Evolutionary conservation across 1,284 basidiomycete genomes (phyloP).

Genomic region (Pyrrhoderma noxium): DNA sequence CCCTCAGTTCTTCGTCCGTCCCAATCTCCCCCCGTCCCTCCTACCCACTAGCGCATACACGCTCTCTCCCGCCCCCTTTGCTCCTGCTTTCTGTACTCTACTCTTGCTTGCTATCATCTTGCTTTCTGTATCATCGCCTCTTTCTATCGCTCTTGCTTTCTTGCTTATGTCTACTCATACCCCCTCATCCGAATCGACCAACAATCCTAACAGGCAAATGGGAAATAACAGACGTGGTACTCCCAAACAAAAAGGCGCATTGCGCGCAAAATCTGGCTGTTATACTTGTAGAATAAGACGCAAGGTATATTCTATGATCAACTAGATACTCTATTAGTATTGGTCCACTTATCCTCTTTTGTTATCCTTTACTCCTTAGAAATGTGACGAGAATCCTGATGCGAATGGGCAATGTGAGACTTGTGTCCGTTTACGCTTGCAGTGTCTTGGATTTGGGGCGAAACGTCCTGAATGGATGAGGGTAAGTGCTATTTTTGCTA

Average conservation of each 20-base stretch:
- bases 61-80: not conserved
- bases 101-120: not conserved
- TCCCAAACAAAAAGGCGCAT: conserved; percentile 53
- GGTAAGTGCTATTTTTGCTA: conserved; percentile 34
- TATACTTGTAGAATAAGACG: conserved; percentile 78
- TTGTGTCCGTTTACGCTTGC: conserved; percentile 70
- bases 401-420: conserved; percentile 59
- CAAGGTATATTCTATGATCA: conserved; percentile 45
- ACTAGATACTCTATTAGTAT: conserved; percentile 19
- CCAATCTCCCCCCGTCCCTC: not conserved
- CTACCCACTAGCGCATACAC: not conserved
- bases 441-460: conserved; percentile 77
- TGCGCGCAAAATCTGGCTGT: conserved; percentile 76
- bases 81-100: not conserved
- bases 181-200: not conserved
- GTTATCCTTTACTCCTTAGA: conserved; percentile 36
- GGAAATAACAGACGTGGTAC: not conserved
- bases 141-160: not conserved
- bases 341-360: conserved; percentile 16
- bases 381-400: conserved; percentile 72
- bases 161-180: not conserved
- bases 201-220: too few relatives aligned
- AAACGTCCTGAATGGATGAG: conserved; percentile 82
- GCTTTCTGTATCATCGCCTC: not conserved
- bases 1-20: not conserved